Evolutionary conservation across 805 yeast genomes (phyloP).

Genomic region (Teunomyces stri): DNA sequence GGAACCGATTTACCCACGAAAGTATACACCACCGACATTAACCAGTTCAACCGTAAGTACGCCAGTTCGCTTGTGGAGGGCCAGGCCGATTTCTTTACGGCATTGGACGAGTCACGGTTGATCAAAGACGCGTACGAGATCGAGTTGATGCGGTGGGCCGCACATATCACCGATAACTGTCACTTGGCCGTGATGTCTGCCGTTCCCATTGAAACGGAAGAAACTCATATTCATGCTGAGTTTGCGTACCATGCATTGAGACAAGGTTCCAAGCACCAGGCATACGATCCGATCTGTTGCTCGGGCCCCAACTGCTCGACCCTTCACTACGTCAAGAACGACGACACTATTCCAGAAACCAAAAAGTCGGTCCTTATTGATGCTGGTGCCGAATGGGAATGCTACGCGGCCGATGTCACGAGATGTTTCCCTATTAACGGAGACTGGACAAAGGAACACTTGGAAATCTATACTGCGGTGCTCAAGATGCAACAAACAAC

Average conservation of each 20-base stretch:
- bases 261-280: constrained; percentile 85
- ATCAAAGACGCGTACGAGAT: constrained; percentile 85
- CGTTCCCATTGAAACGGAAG: constrained; percentile 79
- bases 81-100: constrained; percentile 53
- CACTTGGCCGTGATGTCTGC: constrained; percentile 94
- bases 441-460: constrained; percentile 83
- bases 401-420: constrained; percentile 92
- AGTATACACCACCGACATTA: constrained; percentile 52
- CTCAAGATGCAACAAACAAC: constrained; percentile 76
- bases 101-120: constrained; percentile 83
- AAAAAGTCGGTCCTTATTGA: constrained; percentile 77
- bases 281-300: constrained; percentile 96
- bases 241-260: constrained; percentile 89
- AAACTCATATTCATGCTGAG: constrained; percentile 93
- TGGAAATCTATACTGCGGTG: constrained; percentile 77
- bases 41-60: constrained; percentile 41
- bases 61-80: constrained; percentile 38
- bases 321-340: constrained; percentile 84
- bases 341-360: constrained; percentile 43
- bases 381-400: constrained; percentile 97
- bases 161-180: constrained; percentile 80
- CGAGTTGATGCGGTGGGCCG: constrained; percentile 72
- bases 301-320: constrained; percentile 91
- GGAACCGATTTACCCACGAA: constrained; percentile 25
- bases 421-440: constrained; percentile 93